Evolutionary conservation across 2,329 filamentous ascomycete species (phyloP), one percentile per base, ranked within the genome.

Genomic region (Neopestalotiopsis sp.): DNA sequence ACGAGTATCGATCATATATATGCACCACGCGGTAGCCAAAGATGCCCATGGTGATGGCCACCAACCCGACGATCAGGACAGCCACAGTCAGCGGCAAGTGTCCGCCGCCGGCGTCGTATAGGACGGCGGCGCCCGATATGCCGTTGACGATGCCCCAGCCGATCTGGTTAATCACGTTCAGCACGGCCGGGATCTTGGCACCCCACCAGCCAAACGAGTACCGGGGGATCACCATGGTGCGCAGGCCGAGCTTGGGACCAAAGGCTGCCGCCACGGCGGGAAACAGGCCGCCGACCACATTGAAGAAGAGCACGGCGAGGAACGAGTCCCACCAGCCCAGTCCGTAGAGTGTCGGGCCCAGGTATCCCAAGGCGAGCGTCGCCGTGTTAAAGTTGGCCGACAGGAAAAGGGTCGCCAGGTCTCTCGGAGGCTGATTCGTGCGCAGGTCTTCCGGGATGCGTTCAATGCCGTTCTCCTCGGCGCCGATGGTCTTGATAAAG

Each of bases 91-190:
- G 58, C 13, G 58, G 58, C 58, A 61, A 17, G n/a, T 32, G 17
- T 24, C 58, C 58, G 17, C 28, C 58, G 28, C 58, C 58, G 24
- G 28, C 58, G 5, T 61, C 58, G n/a, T 61, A 61, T 10, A 61
- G 58, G 17, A 61, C 58, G 10, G 28, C 20, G 1, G 58, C 58
- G 7, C 58, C 58, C 24, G 58, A 61, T 7, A 61, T 61, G 24
- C 58, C 58, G 17, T 61, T 61, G 6, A 61, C 58, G 17, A 61
- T 32, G 58, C 58, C 58, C 58, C 58, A 61, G n/a, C 58, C 58
- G 7, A 61, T 17, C 17, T 61, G 58, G 24, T 61, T 61, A 17
- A 61, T 34, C 10, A 61, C 28, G 28, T 61, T 61, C 6, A 61
- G 1, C 1, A 61, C 1, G 17, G 58, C 58, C 13, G 28, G 28